Evolutionary conservation across 495 filamentous ascomycete species (phyloP).

Genomic region (Bombardia bombarda): DNA sequence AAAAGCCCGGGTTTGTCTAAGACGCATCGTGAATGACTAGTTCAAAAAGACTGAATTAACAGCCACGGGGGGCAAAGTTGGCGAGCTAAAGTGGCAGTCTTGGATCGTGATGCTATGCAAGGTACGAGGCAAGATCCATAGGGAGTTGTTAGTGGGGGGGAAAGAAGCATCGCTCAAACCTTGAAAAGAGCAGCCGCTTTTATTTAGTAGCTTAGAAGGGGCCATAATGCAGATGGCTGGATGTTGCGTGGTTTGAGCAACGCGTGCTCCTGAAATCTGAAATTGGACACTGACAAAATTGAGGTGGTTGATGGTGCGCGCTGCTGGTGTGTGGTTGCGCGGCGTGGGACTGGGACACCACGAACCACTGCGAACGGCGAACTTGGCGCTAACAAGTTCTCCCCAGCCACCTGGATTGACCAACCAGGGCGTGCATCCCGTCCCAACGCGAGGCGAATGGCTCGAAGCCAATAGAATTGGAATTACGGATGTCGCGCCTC

Average conservation of each 20-base stretch:
- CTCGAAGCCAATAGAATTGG: too few relatives aligned
- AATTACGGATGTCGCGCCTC: too few relatives aligned
- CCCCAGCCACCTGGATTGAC: slow-evolving; percentile 6
- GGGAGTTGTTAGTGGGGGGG: too few relatives aligned
- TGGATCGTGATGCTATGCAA: not conserved
- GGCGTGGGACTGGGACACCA: too few relatives aligned
- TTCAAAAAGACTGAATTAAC: not conserved
- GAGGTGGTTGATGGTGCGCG: slow-evolving; percentile 14
- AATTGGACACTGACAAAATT: slow-evolving; percentile 3
- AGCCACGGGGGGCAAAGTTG: not conserved
- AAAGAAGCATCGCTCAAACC: slow-evolving; percentile 2
- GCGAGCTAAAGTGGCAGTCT: slow-evolving; percentile 2
- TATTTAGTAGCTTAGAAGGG: slow-evolving; percentile 2
- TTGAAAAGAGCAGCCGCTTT: not conserved
- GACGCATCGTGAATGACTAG: slow-evolving; percentile 10
- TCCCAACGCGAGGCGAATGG: not conserved
- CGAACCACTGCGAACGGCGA: not conserved
- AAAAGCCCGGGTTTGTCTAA: slow-evolving; percentile 2
- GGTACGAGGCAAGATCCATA: not conserved
- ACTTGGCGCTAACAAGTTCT: slow-evolving; percentile 2
- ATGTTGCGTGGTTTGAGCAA: not conserved
- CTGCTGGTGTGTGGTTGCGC: too few relatives aligned
- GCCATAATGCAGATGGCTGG: slow-evolving; percentile 15
- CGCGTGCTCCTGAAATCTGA: not conserved
- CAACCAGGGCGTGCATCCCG: not conserved